These are phyloP conservation scores for Rugonectria rugulosa DNA, from an alignment of 2,329 filamentous ascomycete species.

Conservation along the genomic window DNA sequence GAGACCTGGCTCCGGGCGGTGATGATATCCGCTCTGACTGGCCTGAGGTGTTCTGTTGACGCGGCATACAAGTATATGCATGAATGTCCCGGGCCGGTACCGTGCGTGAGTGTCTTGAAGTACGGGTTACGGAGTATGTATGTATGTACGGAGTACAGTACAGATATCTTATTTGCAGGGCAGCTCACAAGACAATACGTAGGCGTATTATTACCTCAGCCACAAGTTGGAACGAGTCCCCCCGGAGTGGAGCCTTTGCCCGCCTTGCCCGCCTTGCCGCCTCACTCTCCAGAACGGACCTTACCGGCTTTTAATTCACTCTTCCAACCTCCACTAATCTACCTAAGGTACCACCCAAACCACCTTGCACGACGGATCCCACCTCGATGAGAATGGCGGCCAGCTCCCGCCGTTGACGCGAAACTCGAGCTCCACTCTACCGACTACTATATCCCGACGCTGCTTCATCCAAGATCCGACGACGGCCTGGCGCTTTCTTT, in stretches of 20 bases:
- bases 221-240: background rate
- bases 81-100: no score
- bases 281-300: background rate
- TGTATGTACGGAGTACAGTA: no score
- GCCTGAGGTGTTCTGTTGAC: no score
- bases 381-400: conserved; percentile 20
- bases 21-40: no score
- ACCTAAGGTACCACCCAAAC: conserved; percentile 20
- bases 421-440: conserved; percentile 18
- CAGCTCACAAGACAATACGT: no score
- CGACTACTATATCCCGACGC: conserved; percentile 14
- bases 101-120: no score
- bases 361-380: conserved; percentile 22
- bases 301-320: conserved; percentile 5
- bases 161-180: background rate
- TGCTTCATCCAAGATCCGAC: conserved; percentile 10
- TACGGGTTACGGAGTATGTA: no score
- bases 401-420: conserved; percentile 19
- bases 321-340: conserved; percentile 25
- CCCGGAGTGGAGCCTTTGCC: conserved; percentile 16
- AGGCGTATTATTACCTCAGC: conserved; percentile 17
- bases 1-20: no score
- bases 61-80: no score
- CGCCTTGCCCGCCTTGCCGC: no score
- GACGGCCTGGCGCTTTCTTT: conserved; percentile 2